Evolutionary conservation across 1,284 basidiomycete genomes (phyloP), one percentile per base, ranked within the genome.

Genomic region (Cronartium quercuum): DNA sequence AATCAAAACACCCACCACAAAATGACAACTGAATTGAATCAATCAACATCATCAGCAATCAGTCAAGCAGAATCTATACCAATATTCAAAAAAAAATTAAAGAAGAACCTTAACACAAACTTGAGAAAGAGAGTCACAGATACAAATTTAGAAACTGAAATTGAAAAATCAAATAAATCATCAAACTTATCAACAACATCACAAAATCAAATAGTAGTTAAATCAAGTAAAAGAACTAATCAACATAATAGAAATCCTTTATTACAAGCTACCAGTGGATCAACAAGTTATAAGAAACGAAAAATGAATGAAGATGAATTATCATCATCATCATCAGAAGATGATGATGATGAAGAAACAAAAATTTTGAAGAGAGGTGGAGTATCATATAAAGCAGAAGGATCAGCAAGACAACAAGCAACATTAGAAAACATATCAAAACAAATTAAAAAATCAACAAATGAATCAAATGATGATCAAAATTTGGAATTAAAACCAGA

Each of bases 311-410:
- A 55, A 9, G 51, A 55, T 55, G 51, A 55, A 55, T 21, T n/a
- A 21, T 62, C 67, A 76, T 44, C 66, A 77, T 15, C 76, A 77
- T 9, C 78, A 79, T 57, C 81, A 80, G 77, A 79, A 79, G 61
- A 76, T 80, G 66, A 81, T 79, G 77, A 76, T 69, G 73, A 57
- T 82, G 69, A 81, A 83, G 76, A 82, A 82, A 73, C 80, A 81
- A 67, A 63, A 77, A 77, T 41, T 12, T 38, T n/a, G 34, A 38
- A 24, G 29, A 69, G 58, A 34, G 29, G 60, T 35, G 61, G 44
- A 0, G 44, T 47, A n/a, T 9, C 66, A 34, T 55, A 34, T 29
- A 58, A 74, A 37, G 76, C 65, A 37, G 40, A 57, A 41, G 71
- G 75, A 37, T 76, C 76, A 70, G 77, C 77, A 62, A 58, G 37